A percentile compares a stretch with the other conserved stretches of the same genome.
phyloP scores from a whole-genome alignment of 305 asterid genomes.

The Solanum hybrid region DNA sequence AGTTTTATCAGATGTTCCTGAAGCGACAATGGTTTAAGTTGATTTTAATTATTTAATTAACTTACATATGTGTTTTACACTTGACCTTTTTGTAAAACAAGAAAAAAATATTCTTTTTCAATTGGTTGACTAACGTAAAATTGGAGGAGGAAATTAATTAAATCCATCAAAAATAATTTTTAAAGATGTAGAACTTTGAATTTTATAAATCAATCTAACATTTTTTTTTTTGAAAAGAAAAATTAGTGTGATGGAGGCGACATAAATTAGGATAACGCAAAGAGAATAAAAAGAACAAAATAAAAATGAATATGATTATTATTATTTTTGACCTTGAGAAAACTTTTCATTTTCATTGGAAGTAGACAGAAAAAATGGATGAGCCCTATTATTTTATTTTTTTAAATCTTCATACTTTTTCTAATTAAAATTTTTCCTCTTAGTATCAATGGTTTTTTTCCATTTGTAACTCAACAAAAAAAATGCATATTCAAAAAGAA shows the following conservation, averaged over 20 bases:
- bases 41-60: neutral
- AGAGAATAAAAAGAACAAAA: neutral
- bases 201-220: neutral
- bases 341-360: neutral
- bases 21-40: neutral
- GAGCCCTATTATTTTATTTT: neutral
- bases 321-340: neutral
- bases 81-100: neutral
- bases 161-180: neutral
- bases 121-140: neutral
- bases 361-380: neutral
- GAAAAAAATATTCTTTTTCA: neutral
- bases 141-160: neutral
- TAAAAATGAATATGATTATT: neutral
- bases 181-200: neutral
- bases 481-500: neutral
- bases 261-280: neutral
- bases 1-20: neutral
- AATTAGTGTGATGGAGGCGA: neutral
- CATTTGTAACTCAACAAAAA: neutral
- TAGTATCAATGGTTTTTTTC: neutral
- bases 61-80: neutral
- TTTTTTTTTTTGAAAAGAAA: neutral
- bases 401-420: neutral
- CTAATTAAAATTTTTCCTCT: neutral